phyloP scores from a whole-genome alignment of 2,329 filamentous ascomycete genomes.

The Daldinia eschscholtzii region DNA sequence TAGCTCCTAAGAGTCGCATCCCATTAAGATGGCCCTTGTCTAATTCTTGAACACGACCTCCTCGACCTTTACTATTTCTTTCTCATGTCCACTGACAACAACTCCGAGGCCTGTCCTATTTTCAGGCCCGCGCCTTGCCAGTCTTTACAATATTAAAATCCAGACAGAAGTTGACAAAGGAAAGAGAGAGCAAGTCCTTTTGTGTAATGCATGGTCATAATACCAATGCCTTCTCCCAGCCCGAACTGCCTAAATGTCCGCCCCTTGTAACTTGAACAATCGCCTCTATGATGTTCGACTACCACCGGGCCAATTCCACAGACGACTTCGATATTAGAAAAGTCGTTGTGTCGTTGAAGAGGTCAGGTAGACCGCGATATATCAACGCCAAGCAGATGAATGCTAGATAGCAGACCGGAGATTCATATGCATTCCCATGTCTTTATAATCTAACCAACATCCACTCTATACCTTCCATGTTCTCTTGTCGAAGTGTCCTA shows the following conservation, averaged over 20 bases:
- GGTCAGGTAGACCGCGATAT: slow-evolving; percentile 4
- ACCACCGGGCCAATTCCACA: slow-evolving; percentile 41
- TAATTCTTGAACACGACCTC: slow-evolving; percentile 38
- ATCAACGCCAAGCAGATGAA: slow-evolving; percentile 13
- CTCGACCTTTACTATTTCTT: slow-evolving; percentile 27
- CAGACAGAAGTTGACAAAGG: slow-evolving; percentile 44
- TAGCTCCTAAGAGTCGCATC: slow-evolving; percentile 36
- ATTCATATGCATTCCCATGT: slow-evolving; percentile 15
- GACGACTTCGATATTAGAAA: slow-evolving; percentile 5
- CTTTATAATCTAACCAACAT: slow-evolving; percentile 10
- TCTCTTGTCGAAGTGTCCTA: not conserved
- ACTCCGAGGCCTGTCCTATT: slow-evolving; percentile 18
- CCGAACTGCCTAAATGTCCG: slow-evolving; percentile 22
- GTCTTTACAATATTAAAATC: slow-evolving; percentile 47
- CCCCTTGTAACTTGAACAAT: slow-evolving; percentile 19
- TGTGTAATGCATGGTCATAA: slow-evolving; percentile 39
- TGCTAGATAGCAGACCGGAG: not conserved
- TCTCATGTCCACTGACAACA: slow-evolving; percentile 28
- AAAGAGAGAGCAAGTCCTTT: slow-evolving; percentile 39
- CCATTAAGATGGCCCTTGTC: slow-evolving; percentile 23
- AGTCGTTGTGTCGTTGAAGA: slow-evolving; percentile 1
- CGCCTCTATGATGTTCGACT: slow-evolving; percentile 13
- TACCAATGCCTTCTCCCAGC: slow-evolving; percentile 32
- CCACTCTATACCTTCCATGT: not conserved
- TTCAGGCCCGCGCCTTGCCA: slow-evolving; percentile 29